These are phyloP conservation scores for Kalmusia sp. DNA, from an alignment of 2,329 filamentous ascomycete species.

Conservation along the genomic window DNA sequence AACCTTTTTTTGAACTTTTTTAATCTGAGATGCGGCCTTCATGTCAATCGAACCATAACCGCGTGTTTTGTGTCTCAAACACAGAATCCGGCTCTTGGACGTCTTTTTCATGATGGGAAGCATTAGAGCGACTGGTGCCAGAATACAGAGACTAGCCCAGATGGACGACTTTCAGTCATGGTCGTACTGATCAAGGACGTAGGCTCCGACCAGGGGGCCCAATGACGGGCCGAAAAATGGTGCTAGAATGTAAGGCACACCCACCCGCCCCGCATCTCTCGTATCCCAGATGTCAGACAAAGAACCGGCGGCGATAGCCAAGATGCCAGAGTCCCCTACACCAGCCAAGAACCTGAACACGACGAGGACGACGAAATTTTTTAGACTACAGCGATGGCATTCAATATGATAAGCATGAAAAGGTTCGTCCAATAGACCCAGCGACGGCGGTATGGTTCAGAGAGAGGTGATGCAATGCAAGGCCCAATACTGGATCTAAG, in stretches of 20 bases:
- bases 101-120: slow-evolving; percentile 58
- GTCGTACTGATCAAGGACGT: slow-evolving; percentile 40
- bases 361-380: not conserved
- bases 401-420: slow-evolving; percentile 2
- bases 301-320: slow-evolving; percentile 39
- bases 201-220: slow-evolving; percentile 3
- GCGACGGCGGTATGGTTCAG: slow-evolving; percentile 58
- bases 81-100: slow-evolving; percentile 54
- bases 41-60: slow-evolving; percentile 4
- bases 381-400: slow-evolving; percentile 3
- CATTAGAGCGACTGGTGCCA: slow-evolving; percentile 37
- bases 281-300: slow-evolving; percentile 2
- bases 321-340: slow-evolving; percentile 66
- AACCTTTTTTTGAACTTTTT: slow-evolving; percentile 3
- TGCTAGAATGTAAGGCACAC: slow-evolving; percentile 6
- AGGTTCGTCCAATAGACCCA: slow-evolving; percentile 5
- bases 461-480: slow-evolving; percentile 62
- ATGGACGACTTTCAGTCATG: slow-evolving; percentile 46
- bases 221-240: slow-evolving; percentile 5
- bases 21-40: slow-evolving; percentile 1
- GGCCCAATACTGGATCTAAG: slow-evolving; percentile 66
- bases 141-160: slow-evolving; percentile 48
- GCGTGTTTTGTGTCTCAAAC: slow-evolving; percentile 4
- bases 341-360: slow-evolving; percentile 68
- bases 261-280: slow-evolving; percentile 1